Percentiles rank a stretch among this genome's conserved stretches.
Evolutionary conservation across 495 filamentous ascomycete genomes (phyloP).

Genomic region (Echria macrotheca): DNA sequence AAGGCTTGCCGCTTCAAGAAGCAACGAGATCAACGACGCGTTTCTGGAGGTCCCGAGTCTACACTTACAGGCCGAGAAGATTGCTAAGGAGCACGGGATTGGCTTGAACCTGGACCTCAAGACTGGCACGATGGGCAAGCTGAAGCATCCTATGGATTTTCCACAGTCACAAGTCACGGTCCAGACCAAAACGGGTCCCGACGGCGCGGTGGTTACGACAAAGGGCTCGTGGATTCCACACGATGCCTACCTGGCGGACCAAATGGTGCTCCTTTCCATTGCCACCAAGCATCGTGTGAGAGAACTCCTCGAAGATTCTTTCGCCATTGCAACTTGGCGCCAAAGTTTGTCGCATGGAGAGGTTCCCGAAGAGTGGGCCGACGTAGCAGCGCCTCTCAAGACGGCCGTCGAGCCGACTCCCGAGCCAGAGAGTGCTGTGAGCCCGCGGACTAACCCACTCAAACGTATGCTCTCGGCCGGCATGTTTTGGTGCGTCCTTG

Average conservation of each 20-base stretch:
- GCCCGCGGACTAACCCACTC: slow-evolving; percentile 46
- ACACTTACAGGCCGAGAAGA: slow-evolving; percentile 48
- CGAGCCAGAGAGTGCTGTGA: slow-evolving; percentile 47
- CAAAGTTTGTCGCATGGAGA: slow-evolving; percentile 15
- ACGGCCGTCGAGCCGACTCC: slow-evolving; percentile 1
- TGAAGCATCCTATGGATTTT: slow-evolving; percentile 49
- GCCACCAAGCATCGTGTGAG: slow-evolving; percentile 30
- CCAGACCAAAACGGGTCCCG: slow-evolving; percentile 37
- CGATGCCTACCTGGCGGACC: slow-evolving; percentile 63
- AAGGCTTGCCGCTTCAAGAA: slow-evolving; percentile 35
- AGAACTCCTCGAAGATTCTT: slow-evolving; percentile 13
- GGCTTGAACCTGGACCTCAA: slow-evolving; percentile 49
- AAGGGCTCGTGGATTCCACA: slow-evolving; percentile 60
- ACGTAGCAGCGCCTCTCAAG: slow-evolving; percentile 15
- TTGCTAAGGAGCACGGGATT: slow-evolving; percentile 55
- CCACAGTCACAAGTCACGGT: slow-evolving; percentile 31
- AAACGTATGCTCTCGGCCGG: slow-evolving; percentile 49
- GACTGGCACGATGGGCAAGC: slow-evolving; percentile 38
- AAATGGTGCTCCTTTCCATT: slow-evolving; percentile 69
- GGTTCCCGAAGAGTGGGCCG: slow-evolving; percentile 15
- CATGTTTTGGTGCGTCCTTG: slow-evolving; percentile 9
- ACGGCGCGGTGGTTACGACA: slow-evolving; percentile 52
- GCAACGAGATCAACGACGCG: slow-evolving; percentile 40
- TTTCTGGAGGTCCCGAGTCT: slow-evolving; percentile 38
- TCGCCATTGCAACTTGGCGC: slow-evolving; percentile 6